These are phyloP conservation scores for Paraphoma sp. DNA, from an alignment of 2,329 filamentous ascomycete species.

Conservation along the genomic window DNA sequence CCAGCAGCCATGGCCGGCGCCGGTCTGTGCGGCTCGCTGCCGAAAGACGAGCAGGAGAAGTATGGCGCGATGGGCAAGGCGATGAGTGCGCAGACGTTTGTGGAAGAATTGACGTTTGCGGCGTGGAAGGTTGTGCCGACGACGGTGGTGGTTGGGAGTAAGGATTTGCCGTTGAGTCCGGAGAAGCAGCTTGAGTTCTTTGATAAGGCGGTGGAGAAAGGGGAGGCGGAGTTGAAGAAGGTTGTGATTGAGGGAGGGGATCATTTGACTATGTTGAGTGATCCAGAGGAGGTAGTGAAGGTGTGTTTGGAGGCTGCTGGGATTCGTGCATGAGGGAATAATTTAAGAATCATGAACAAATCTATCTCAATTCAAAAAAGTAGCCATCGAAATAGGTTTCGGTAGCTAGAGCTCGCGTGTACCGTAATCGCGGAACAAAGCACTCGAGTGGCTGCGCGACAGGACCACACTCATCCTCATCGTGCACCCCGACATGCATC, in stretches of 20 bases:
- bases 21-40: constrained; percentile 2
- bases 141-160: constrained; percentile 7
- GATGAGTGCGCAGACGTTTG: constrained; percentile 1
- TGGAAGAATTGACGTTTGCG: constrained; percentile 11
- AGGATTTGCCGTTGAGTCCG: constrained; percentile 4
- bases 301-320: constrained; percentile 9
- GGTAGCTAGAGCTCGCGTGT: too few species aligned
- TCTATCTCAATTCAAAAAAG: too few species aligned
- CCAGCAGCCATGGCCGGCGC: background rate
- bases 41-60: constrained; percentile 4
- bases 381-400: too few species aligned
- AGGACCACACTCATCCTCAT: too few species aligned
- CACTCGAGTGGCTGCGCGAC: too few species aligned
- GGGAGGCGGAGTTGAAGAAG: constrained; percentile 1
- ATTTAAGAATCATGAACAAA: too few species aligned
- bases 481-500: background rate
- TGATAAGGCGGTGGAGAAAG: constrained; percentile 4
- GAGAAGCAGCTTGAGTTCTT: constrained; percentile 8
- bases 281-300: constrained; percentile 9
- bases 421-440: too few species aligned
- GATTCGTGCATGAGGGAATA: too few species aligned
- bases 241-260: constrained; percentile 6
- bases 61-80: constrained; percentile 3
- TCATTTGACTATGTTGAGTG: constrained; percentile 6
- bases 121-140: constrained; percentile 8